phyloP scores from a whole-genome alignment of 495 filamentous ascomycete genomes.

The Hypoxylon lienhwacheense region DNA sequence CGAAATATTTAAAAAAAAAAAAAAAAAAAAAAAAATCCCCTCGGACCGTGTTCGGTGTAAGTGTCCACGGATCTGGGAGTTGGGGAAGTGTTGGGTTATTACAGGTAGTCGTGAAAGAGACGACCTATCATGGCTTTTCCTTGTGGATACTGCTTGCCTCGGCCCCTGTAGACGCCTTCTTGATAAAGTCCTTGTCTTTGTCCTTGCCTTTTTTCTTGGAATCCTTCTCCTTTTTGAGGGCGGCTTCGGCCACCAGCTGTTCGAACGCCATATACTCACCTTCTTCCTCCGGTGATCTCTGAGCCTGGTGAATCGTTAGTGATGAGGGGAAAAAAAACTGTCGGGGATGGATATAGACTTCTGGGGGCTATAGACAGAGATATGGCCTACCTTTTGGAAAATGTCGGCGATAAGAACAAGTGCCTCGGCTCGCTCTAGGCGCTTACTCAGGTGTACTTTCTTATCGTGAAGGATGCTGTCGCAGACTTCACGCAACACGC shows the following conservation, averaged over 20 bases:
- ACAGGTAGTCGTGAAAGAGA: neutral
- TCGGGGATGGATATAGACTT: neutral
- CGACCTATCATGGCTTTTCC: conserved; percentile 14
- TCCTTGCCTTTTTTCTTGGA: conserved; percentile 70
- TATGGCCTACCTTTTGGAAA: conserved; percentile 71
- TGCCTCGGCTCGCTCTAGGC: conserved; percentile 87
- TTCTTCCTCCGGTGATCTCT: conserved; percentile 91
- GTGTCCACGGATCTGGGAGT: too few species aligned
- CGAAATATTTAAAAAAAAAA: too few species aligned
- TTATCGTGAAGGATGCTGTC: conserved; percentile 71
- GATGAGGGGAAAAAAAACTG: neutral
- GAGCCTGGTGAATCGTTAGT: conserved; percentile 61
- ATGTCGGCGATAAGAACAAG: conserved; percentile 86
- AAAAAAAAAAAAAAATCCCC: too few species aligned
- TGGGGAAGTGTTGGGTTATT: too few species aligned
- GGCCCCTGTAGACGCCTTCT: conserved; percentile 23
- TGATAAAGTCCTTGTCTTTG: conserved; percentile 39
- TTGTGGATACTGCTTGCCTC: conserved; percentile 18
- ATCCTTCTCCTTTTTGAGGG: conserved; percentile 85
- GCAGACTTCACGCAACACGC: conserved; percentile 89
- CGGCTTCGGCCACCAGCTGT: conserved; percentile 94
- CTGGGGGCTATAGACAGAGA: too few species aligned
- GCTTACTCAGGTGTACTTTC: conserved; percentile 77
- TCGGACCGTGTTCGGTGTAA: too few species aligned
- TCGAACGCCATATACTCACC: conserved; percentile 99